Evolutionary conservation across 495 filamentous ascomycete genomes (phyloP), one percentile per base, ranked within the genome.

Genomic region (Darksidea phi): DNA sequence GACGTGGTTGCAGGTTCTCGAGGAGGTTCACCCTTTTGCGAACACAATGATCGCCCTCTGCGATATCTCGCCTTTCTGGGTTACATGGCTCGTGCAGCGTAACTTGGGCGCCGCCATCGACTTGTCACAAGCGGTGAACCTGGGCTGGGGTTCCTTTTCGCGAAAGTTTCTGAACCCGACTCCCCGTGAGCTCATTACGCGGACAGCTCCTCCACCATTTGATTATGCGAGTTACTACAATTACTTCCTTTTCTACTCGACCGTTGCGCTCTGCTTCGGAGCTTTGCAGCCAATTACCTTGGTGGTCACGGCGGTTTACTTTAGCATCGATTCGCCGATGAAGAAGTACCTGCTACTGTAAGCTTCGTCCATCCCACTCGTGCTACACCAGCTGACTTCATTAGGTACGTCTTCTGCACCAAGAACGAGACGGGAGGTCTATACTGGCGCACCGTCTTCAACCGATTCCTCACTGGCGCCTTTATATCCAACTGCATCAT

Each of bases 161-260:
- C 87, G 89, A 64, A 91, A 85, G 17, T 95, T 96, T 67, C 82
- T 89, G 51, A 82, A 80, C 53, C 93, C 94, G 1, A 99, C 94
- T 7, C 95, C 94, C 41, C 84, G 94, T 42, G 88, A 99, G 72
- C 79, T 90, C 64, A 97, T 97, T 67, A 90, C 96, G 69, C 85
- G 91, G 75, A 95, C 93, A 7, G 95, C 95, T 41, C 94, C 94
- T 46, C 90, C 88, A 1, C 75, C 88, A 11, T 97, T 99, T 73
- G 92, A 97, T 66, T 98, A 96, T 68, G 90, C 94, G 50, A 90
- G 83, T 59, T 97, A 97, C 75, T 97, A 97, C 78, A 97, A 97
- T 71, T 89, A 86, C 74, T 97, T 97, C 74, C 79, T 97, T 17
- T 99, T 89, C 76, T 97, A 97, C 72, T 79, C 88, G 3, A 97